These are phyloP conservation scores for Neurospora cerealis DNA, from an alignment of 495 filamentous ascomycete species.

Conservation along the genomic window DNA sequence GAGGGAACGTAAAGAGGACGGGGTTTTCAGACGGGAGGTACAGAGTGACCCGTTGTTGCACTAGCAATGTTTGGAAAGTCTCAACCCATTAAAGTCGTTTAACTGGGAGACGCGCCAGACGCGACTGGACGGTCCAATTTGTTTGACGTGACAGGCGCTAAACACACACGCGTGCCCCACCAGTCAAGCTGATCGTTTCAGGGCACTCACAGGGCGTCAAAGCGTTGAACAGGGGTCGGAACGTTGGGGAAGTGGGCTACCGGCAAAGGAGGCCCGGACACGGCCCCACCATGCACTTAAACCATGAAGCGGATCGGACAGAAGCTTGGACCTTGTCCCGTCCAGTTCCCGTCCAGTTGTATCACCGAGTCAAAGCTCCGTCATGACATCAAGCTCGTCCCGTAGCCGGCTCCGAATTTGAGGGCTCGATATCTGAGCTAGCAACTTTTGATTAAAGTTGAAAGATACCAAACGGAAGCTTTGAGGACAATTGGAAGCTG, in stretches of 20 bases:
- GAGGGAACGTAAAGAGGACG: not conserved
- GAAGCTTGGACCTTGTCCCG: not conserved
- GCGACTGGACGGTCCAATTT: not conserved
- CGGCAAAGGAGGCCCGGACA: not conserved
- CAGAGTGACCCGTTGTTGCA: not conserved
- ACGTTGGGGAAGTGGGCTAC: not conserved
- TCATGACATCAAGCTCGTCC: not conserved
- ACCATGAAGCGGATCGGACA: not conserved
- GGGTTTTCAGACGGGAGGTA: not conserved
- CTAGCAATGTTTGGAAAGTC: not conserved
- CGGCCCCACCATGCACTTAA: not conserved
- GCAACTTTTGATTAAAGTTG: no score
- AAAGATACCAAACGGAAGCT: no score
- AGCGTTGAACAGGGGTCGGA: not conserved
- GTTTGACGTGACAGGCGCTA: not conserved
- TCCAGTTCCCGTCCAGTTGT: not conserved
- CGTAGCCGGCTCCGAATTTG: not conserved
- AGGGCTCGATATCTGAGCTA: not conserved
- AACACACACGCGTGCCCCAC: not conserved
- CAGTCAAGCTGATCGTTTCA: not conserved
- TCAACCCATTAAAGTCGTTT: not conserved
- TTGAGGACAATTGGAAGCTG: not conserved
- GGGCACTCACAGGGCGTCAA: not conserved
- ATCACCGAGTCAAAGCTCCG: not conserved
- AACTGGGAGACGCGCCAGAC: not conserved